Evolutionary conservation across 2,329 filamentous ascomycete genomes (phyloP), one percentile per base, ranked within the genome.

Genomic region (Tolypocladium paradoxum): DNA sequence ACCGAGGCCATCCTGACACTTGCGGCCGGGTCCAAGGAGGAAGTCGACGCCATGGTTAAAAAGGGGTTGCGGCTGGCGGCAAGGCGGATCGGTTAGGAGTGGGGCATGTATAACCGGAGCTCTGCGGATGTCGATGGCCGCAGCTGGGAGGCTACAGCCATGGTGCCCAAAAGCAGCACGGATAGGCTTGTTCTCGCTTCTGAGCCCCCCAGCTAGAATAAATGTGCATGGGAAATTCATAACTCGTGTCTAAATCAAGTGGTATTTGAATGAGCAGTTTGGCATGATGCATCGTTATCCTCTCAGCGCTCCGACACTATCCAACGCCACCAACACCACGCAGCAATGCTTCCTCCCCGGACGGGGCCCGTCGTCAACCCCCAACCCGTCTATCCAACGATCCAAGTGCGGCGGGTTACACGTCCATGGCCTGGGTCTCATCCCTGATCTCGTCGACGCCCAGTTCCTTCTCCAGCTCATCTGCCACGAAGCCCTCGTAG

Each of bases 401-500:
- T n/a, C 6, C 16, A 24, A 36, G 20, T 20, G 16, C 12, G 18
- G 35, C 4, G 3, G 36, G 27, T 52, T 24, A 58, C 31, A 54
- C 62, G 53, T 79, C 77, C 49, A 81, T 62, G 49, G 68, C 68
- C 34, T 71, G 75, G 66, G 76, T 80, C 70, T 82, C 77, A 57
- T 82, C 76, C 53, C 64, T 66, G 62, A 66, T 64, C 58, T 83
- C 80, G 37, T 86, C 84, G 40, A 77, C 81, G n/a, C 83, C 82
- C 24, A 90, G 73, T 70, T 91, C 87, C 65, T 85, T 82, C 73
- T 95, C 89, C n/a, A 96, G 84, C 72, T 97, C 92, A 59, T 95
- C 88, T 2, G 88, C 85, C 7, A 96, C 90, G 65, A 96, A 96
- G 53, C 85, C 84, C 71, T 99, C 93, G 68, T 96, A 97, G 64